Conservation (phyloP, 202 grass and related monocot species). For the Tripidium arundinaceum region DNA sequence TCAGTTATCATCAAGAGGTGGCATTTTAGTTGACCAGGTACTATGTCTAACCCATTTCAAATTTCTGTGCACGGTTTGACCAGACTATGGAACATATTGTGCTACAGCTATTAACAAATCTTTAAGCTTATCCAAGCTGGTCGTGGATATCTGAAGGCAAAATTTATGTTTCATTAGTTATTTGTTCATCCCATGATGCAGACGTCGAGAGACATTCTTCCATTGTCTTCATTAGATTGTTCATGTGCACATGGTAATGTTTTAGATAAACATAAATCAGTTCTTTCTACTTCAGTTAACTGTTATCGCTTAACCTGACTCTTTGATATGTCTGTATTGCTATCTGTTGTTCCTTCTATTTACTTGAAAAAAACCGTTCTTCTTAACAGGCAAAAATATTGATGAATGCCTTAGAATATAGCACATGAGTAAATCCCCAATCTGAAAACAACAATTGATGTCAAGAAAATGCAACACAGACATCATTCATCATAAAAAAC, state of each 20-base stretch:
- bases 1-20: conserved; percentile 56
- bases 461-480: conserved; percentile 2
- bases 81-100: conserved; percentile 3
- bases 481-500: not conserved
- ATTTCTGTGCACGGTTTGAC: not conserved
- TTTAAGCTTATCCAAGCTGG: too few relatives aligned
- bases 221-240: not conserved
- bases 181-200: too few relatives aligned
- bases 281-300: not conserved
- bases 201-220: not conserved
- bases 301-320: not conserved
- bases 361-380: conserved; percentile 36
- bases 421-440: conserved; percentile 56
- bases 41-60: conserved; percentile 22
- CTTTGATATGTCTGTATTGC: not conserved
- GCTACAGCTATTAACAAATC: not conserved
- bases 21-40: conserved; percentile 85
- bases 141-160: too few relatives aligned
- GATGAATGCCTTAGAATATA: conserved; percentile 40
- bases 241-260: not conserved
- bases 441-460: conserved; percentile 32
- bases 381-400: conserved; percentile 45
- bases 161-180: too few relatives aligned
- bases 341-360: not conserved
- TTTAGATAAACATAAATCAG: not conserved